Evolutionary conservation across 805 yeast genomes (phyloP).

Genomic region (Ogataea naganishii): DNA sequence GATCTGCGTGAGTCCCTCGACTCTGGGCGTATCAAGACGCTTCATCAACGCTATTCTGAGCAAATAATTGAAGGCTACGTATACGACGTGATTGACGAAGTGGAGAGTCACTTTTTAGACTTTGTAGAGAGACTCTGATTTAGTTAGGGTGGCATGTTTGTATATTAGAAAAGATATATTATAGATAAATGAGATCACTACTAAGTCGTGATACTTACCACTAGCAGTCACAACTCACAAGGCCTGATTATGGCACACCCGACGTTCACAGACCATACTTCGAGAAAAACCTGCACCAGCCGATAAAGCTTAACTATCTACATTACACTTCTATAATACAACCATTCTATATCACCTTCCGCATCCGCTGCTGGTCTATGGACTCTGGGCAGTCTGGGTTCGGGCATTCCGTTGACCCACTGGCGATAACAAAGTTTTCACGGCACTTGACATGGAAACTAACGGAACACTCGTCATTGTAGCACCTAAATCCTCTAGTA

Average conservation of each 20-base stretch:
- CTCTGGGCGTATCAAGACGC: slow-evolving; percentile 32
- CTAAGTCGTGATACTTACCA: too few species aligned
- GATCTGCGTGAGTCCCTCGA: slow-evolving; percentile 19
- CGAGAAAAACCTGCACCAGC: too few species aligned
- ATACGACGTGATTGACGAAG: slow-evolving; percentile 81
- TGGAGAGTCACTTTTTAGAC: slow-evolving; percentile 53
- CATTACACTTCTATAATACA: too few species aligned
- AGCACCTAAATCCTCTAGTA: slow-evolving; percentile 41
- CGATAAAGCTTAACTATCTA: too few species aligned
- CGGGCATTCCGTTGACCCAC: slow-evolving; percentile 24
- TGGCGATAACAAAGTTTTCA: slow-evolving; percentile 27
- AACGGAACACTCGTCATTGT: slow-evolving; percentile 22
- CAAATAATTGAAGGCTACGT: slow-evolving; percentile 71
- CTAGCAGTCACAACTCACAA: neutral
- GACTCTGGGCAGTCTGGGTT: slow-evolving; percentile 15
- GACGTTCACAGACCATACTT: too few species aligned
- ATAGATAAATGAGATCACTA: too few species aligned
- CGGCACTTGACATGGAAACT: slow-evolving; percentile 44
- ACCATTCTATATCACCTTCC: too few species aligned
- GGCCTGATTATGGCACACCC: too few species aligned
- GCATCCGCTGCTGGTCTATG: too few species aligned
- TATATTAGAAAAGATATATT: too few species aligned
- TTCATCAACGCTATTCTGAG: slow-evolving; percentile 56
- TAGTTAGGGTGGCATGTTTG: too few species aligned
- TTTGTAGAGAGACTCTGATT: slow-evolving; percentile 25